Conservation (phyloP, 75 land plant species). For the Pseudotsuga menziesii region DNA sequence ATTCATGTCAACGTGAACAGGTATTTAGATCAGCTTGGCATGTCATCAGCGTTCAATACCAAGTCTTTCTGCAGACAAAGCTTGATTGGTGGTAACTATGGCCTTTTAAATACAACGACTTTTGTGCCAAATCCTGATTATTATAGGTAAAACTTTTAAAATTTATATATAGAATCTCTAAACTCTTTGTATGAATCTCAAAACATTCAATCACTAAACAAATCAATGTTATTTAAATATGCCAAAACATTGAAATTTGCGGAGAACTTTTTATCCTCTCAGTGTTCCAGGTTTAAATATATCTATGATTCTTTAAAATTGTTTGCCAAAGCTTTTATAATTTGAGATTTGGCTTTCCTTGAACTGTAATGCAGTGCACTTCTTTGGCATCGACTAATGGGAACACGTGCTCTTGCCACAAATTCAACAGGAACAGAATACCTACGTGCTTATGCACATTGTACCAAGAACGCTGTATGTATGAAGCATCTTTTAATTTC, state of each 20-base stretch:
- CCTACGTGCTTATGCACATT: constrained; percentile 76
- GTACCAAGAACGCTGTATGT: constrained; percentile 67
- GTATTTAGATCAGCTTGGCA: constrained; percentile 89
- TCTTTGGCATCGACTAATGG: constrained; percentile 89
- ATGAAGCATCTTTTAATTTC: background rate
- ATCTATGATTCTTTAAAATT: too few relatives aligned
- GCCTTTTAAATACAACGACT: constrained; percentile 60
- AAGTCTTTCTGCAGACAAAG: constrained; percentile 69
- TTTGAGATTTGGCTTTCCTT: too few relatives aligned
- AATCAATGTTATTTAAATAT: too few relatives aligned
- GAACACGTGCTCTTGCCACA: constrained; percentile 53
- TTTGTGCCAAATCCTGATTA: constrained; percentile 90
- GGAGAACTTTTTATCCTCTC: too few relatives aligned
- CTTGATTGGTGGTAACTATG: constrained; percentile 83
- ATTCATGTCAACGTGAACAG: constrained; percentile 20
- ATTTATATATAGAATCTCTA: too few relatives aligned
- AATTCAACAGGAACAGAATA: constrained; percentile 39
- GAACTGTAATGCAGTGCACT: constrained; percentile 59
- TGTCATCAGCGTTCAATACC: constrained; percentile 59
- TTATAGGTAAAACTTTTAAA: constrained; percentile 47
- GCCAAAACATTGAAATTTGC: too few relatives aligned
- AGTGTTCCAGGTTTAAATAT: too few relatives aligned
- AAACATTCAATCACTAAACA: too few relatives aligned
- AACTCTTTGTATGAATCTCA: too few relatives aligned
- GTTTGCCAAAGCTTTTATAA: too few relatives aligned